Conservation (phyloP, 495 filamentous ascomycete species). For the Thermochaetoides thermophila region DNA sequence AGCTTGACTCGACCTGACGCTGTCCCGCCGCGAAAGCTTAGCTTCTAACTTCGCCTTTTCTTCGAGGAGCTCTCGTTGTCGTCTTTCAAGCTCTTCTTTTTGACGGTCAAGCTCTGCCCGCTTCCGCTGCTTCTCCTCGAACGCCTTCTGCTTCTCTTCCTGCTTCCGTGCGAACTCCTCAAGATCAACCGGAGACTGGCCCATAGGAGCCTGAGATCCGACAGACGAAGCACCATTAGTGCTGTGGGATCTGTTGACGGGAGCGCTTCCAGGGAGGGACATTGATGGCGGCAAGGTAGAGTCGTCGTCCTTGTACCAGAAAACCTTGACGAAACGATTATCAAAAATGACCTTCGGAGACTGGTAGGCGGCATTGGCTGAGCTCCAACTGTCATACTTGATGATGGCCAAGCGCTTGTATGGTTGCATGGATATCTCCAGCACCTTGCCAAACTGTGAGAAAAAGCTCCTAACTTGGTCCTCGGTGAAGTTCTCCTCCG, state of each 20-base stretch:
- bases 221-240: constrained; percentile 6
- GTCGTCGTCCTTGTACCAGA: constrained; percentile 65
- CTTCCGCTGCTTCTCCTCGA: constrained; percentile 65
- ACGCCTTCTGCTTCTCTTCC: constrained; percentile 58
- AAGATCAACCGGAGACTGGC: constrained; percentile 46
- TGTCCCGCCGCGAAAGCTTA: constrained; percentile 39
- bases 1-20: constrained; percentile 20
- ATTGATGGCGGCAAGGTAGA: constrained; percentile 8
- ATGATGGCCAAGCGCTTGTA: constrained; percentile 69
- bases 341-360: constrained; percentile 94
- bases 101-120: constrained; percentile 59
- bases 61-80: constrained; percentile 59
- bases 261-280: constrained; percentile 11
- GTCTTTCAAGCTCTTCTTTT: constrained; percentile 56
- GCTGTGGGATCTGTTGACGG: constrained; percentile 9
- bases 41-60: constrained; percentile 63
- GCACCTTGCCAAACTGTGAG: constrained; percentile 64
- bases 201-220: constrained; percentile 11
- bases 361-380: constrained; percentile 69
- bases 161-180: constrained; percentile 67
- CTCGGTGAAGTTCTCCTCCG: constrained; percentile 71
- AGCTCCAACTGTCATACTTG: constrained; percentile 56
- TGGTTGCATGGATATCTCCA: constrained; percentile 56
- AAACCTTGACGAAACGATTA: constrained; percentile 95
- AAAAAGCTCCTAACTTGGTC: constrained; percentile 67